Evolutionary conservation across 2,329 filamentous ascomycete genomes (phyloP), one percentile per base, ranked within the genome.

Genomic region (Pseudogymnoascus sp.): DNA sequence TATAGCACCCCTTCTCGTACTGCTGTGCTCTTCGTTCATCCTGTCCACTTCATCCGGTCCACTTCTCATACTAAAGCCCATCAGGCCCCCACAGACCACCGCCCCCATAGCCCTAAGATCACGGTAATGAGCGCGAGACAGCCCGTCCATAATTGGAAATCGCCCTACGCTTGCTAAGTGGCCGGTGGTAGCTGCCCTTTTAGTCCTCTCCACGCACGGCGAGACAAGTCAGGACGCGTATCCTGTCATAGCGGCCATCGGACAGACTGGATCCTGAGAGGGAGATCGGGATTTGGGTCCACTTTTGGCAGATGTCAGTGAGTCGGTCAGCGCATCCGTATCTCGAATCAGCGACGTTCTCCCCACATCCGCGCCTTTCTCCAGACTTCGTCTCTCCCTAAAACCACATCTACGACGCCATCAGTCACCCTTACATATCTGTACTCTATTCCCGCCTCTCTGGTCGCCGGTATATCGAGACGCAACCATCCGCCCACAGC

Each of bases 61-160:
- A 55, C 25, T 55, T 8, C 28, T 9, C n/a, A 18, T 18, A 33
- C 25, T 49, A 52, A 52, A 33, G 8, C 12, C 4, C 18, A n/a
- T 8, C 6, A 11, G 7, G 2, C 9, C 25, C 14, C n/a, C 45
- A 52, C 45, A 52, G 5, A 18, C 25, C 49, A 18, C 2, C 25
- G 49, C n/a, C 31, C 23, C 14, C 45, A 9, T 52, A 52, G 3
- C 45, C 49, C 25, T 18, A 33, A 12, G 25, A 18, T 33, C 28
- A 33, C 28, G n/a, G 49, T 55, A 55, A 55, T 55, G 49, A 33
- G 25, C 49, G 49, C 49, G 49, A 55, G 49, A 55, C 49, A 55
- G 33, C n/a, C 49, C 25, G 5, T 33, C 49, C 25, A 55, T 55
- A n/a, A 55, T 9, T 55, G 16, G 49, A 14, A 55, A 25, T 45